phyloP scores from a whole-genome alignment of 495 filamentous ascomycete genomes.

The Tuber microsphaerosporum region DNA sequence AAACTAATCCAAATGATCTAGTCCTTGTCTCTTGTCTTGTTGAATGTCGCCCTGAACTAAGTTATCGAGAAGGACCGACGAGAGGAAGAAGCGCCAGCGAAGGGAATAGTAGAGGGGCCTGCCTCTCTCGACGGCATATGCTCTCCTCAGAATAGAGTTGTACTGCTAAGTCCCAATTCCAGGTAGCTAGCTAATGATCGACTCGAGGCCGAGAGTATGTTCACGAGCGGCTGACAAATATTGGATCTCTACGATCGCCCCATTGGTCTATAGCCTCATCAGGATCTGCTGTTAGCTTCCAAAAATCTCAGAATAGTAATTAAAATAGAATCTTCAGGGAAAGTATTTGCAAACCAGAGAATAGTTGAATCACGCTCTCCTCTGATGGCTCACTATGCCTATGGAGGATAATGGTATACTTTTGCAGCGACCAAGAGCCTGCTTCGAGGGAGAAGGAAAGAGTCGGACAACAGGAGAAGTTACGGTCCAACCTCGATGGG shows the following conservation, averaged over 20 bases:
- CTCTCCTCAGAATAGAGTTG: conserved; percentile 10
- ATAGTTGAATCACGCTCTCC: background rate
- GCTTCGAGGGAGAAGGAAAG: background rate
- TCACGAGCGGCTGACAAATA: conserved; percentile 20
- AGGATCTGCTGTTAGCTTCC: background rate
- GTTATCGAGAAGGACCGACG: conserved; percentile 9
- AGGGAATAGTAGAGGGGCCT: conserved; percentile 23
- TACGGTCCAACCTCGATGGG: background rate
- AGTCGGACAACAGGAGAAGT: background rate
- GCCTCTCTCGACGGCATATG: conserved; percentile 26
- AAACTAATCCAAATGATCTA: background rate
- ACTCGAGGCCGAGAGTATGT: conserved; percentile 4
- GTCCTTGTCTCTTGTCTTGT: background rate
- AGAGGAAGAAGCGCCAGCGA: conserved; percentile 9
- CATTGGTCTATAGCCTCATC: conserved; percentile 23
- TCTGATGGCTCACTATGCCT: background rate
- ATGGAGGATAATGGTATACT: background rate
- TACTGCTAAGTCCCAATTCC: background rate
- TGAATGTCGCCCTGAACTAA: background rate
- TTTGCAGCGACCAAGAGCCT: background rate
- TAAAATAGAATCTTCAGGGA: background rate
- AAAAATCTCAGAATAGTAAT: conserved; percentile 4
- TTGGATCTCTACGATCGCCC: conserved; percentile 30
- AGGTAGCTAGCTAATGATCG: background rate
- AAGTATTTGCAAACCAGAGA: background rate